phyloP scores from a whole-genome alignment of 2,329 filamentous ascomycete genomes.

The Xenoacremonium recifei region DNA sequence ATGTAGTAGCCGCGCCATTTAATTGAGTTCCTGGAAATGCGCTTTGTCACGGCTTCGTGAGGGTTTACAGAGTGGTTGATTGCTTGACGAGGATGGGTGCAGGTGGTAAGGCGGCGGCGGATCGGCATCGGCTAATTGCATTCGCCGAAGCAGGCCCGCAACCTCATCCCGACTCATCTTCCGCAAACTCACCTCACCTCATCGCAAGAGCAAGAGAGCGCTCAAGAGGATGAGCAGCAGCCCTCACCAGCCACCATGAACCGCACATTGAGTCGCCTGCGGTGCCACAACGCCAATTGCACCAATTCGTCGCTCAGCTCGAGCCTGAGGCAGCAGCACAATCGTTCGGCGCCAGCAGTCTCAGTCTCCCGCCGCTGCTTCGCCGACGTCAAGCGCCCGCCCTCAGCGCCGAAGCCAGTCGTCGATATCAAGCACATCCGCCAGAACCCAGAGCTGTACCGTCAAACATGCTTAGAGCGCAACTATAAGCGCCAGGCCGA shows the following conservation, averaged over 20 bases:
- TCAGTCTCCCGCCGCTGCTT: constrained; percentile 16
- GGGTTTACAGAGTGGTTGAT: constrained; percentile 11
- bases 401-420: constrained; percentile 73
- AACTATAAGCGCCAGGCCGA: constrained; percentile 67
- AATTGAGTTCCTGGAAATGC: no score
- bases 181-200: constrained; percentile 13
- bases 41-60: no score
- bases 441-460: constrained; percentile 75
- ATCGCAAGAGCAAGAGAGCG: constrained; percentile 11
- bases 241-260: constrained; percentile 30
- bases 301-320: constrained; percentile 12
- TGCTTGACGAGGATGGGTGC: constrained; percentile 7
- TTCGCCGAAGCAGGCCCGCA: constrained; percentile 21
- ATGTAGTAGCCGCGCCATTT: no score
- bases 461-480: constrained; percentile 78
- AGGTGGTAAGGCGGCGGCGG: not conserved
- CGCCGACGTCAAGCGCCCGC: constrained; percentile 48
- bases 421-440: constrained; percentile 90
- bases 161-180: constrained; percentile 17
- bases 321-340: no score
- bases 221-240: constrained; percentile 22
- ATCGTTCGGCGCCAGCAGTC: no score
- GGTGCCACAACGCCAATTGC: constrained; percentile 21
- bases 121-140: constrained; percentile 30
- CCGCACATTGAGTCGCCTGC: constrained; percentile 24